Base-by-base conservation (phyloP, 176 grass and related monocot species). In the Puya raimondii region DNA sequence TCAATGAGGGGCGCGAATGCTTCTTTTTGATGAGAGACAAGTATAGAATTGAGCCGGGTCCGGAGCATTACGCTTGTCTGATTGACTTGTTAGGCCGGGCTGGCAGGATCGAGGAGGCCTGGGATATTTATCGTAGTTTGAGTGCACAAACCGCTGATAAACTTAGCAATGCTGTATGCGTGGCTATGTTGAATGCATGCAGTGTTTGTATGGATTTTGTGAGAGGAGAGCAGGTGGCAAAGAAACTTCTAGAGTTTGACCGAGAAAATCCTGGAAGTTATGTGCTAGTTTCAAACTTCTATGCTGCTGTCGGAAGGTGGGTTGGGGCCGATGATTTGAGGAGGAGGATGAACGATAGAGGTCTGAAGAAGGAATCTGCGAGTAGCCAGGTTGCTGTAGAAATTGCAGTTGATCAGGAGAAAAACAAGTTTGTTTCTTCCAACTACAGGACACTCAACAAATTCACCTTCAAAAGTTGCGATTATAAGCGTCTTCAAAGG, bases 111-210 rank as follows among this genome's bases (percentile, higher is more conserved):
- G 81, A 85, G 2, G 76, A 91, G 65, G 88, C 81, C 52, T 91
- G 88, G 88, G 18, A 82, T 82, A 65, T 91, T 1, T 91, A 87
- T 56, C 74, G 76, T 74, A 49, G 66, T 68, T 50, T 85, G 16
- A 71, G 53, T 69, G 16, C 42, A 3, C 4, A 42, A 42, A 77
- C 22, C 49, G 33, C 3, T 15, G 71, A 58, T 67, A 66, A 73
- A 12, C 47, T 63, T 75, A 74, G 11, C 42, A 47, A 63, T 65
- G 81, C 81, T n/a, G 72, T 91, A 21, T 85, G 66, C 52, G 65
- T 91, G 0, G 76, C 85, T 10, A 87, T 87, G 88, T 20, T 91
- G 14, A 87, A 80, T n/a, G 69, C 79, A 9, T 85, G 85, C 49
- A 80, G 11, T 29, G 49, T 47, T 14, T 85, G 76, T 66, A 87